phyloP scores from a whole-genome alignment of 1,284 basidiomycete genomes.

The Puccinia triticina region DNA sequence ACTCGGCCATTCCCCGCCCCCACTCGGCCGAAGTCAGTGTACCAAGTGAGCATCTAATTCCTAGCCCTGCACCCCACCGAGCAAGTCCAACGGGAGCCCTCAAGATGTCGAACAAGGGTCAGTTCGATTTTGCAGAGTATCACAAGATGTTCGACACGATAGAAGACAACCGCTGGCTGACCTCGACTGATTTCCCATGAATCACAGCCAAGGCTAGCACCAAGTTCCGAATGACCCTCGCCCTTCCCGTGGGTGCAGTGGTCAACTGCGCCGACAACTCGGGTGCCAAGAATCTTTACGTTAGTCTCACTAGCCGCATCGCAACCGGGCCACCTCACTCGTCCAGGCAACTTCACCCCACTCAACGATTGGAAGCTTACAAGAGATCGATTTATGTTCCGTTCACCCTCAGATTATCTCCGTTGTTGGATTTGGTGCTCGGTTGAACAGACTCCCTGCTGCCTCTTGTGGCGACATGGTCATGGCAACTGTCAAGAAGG shows the following conservation, averaged over 20 bases:
- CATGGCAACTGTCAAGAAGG: constrained; percentile 99
- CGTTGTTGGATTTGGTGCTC: constrained; percentile 89
- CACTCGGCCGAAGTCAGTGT: not conserved
- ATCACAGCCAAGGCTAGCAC: constrained; percentile 68
- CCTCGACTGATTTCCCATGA: not conserved
- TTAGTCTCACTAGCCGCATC: constrained; percentile 46
- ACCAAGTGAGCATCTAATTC: not conserved
- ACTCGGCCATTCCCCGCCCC: not conserved
- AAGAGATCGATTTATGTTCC: not conserved
- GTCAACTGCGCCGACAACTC: constrained; percentile 99
- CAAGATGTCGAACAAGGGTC: constrained; percentile 50
- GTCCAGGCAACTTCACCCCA: not conserved
- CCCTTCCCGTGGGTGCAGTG: constrained; percentile 95
- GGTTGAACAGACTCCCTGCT: constrained; percentile 95
- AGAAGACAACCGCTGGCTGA: not conserved
- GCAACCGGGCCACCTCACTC: not conserved
- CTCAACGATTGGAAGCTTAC: too few relatives aligned
- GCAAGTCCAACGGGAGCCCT: not conserved
- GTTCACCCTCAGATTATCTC: constrained; percentile 69
- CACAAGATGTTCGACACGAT: not conserved
- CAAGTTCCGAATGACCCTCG: constrained; percentile 96
- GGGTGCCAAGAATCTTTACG: constrained; percentile 91
- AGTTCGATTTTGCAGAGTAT: not conserved
- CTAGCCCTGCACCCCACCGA: not conserved
- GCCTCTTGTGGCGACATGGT: constrained; percentile 91